Evolutionary conservation across 2,329 filamentous ascomycete genomes (phyloP), one percentile per base, ranked within the genome.

Genomic region (Colletotrichum tabaci): DNA sequence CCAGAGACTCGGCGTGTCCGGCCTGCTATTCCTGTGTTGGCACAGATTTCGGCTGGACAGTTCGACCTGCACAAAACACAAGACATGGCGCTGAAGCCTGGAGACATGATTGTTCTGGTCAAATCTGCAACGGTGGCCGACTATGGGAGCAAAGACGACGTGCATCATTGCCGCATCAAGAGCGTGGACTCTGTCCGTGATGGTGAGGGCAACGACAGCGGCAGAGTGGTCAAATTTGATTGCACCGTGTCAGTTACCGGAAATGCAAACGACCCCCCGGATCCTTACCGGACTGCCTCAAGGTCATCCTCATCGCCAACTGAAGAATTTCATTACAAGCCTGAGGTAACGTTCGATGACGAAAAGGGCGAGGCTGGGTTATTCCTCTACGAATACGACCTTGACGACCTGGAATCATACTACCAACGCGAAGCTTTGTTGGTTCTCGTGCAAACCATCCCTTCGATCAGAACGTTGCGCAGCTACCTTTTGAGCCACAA

Each of bases 381-480:
- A 4, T 81, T 77, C 35, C 66, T 85, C 10, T 93, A 90, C 75
- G 80, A 87, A 63, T 79, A 84, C 16, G 87, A 91, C 62, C 89
- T 93, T 57, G 90, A 92, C 71, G 82, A 86, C 2, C 77, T 93
- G 15, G 40, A 76, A 0, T 75, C 83, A 0, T 1, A 44, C 0
- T 75, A 81, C 3, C 92, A 91, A 76, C 80, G 84, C 4, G 81
- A 82, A 1, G 87, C 90, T 15, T 83, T 89, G 64, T 78, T 81
- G 4, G 77, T 90, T 10, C 74, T 88, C 23, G 81, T 94, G 0
- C 84, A 89, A 15, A 85, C 87, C 1, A 82, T 94, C 3, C 93
- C 93, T 0, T 81, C 87, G 1, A 87, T 95, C 4, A 76, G 82
- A 15, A 83, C 89, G 0, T 90, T 95, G 86, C 84, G 82, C 74